Evolutionary conservation across 2,329 filamentous ascomycete genomes (phyloP), one percentile per base, ranked within the genome.

Genomic region (Amesomyces nigricolor): DNA sequence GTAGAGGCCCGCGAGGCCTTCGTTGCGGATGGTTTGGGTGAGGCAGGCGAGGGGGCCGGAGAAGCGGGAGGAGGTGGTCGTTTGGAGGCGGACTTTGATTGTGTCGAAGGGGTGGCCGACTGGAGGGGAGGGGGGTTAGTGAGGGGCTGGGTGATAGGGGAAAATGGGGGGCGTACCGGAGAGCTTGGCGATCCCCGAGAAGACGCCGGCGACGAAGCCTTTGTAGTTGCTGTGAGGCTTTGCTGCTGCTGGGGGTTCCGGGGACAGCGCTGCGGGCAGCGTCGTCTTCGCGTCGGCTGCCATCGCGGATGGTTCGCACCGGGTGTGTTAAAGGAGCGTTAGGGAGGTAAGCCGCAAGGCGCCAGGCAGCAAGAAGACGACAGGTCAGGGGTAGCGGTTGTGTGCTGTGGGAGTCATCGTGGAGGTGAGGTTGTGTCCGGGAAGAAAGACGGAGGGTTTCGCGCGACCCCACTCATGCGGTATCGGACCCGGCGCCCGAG

Each of bases 141-240:
- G 44, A 3, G 26, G 8, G 11, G 5, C 19, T 17, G 19, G 46
- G 26, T 38, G 17, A 30, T 14, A 40, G 14, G 30, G 17, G 17
- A 16, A 26, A 4, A 7, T 19, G 43, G 49, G n/a, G 46, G 44
- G 73, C 80, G 64, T 72, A 92, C 90, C 89, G 65, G 82, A 83
- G 56, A 96, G 75, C 74, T 97, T 97, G 56, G 91, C 86, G 66
- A 97, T 87, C 22, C 94, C 94, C 38, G 89, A 95, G 68, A 96
- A 96, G 6, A 96, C 84, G n/a, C 94, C 94, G 0, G 89, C 94
- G 29, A 96, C 89, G 69, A 97, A 99, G n/a, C 92, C 94, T 66
- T 89, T 91, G 77, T 96, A 97, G 68, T 88, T 86, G 63, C 76
- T 80, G 64, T 60, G 63, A 60, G 63, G 59, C 47, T 60, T 32